Percentiles rank a stretch among this genome's conserved stretches.
phyloP scores from a whole-genome alignment of 2,329 filamentous ascomycete genomes.

The Dryadomyces quercivorus region DNA sequence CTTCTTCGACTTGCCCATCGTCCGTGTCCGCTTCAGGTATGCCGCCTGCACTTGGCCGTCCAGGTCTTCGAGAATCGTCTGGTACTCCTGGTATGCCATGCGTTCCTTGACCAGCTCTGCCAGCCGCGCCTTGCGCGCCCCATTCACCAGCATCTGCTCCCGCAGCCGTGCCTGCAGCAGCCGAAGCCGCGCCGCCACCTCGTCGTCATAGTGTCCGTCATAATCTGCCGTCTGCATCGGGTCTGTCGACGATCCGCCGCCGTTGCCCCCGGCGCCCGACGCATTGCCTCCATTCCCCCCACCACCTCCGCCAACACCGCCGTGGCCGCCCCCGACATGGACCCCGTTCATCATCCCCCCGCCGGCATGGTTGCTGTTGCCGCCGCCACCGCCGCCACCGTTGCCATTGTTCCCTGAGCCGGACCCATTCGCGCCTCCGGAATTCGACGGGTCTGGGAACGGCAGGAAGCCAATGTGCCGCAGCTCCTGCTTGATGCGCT shows the following conservation, averaged over 20 bases:
- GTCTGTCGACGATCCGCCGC: conserved; percentile 12
- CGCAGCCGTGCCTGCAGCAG: conserved; percentile 73
- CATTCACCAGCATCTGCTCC: conserved; percentile 76
- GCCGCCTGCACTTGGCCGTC: conserved; percentile 90
- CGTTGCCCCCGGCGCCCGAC: neutral
- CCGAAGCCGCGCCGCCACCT: conserved; percentile 80
- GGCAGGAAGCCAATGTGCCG: conserved; percentile 81
- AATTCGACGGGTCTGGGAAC: conserved; percentile 15
- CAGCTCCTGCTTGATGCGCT: conserved; percentile 82
- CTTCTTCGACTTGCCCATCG: conserved; percentile 88
- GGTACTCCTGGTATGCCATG: conserved; percentile 94
- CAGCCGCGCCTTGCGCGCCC: conserved; percentile 76
- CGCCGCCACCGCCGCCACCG: neutral
- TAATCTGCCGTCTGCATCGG: conserved; percentile 50
- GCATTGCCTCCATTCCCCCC: neutral
- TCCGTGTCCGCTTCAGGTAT: conserved; percentile 90
- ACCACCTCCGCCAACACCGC: conserved; percentile 15
- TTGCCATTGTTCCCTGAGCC: conserved; percentile 3
- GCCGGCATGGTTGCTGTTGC: neutral
- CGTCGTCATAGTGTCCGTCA: conserved; percentile 84
- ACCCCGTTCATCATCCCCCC: too few relatives aligned
- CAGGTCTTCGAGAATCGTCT: conserved; percentile 90
- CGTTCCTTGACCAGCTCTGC: conserved; percentile 81
- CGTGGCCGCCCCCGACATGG: neutral
- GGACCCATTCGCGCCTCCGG: conserved; percentile 19